Percentiles rank a stretch among this genome's conserved stretches.
Conservation (phyloP, 2,329 filamentous ascomycete species). For the Didymella segeticola region DNA sequence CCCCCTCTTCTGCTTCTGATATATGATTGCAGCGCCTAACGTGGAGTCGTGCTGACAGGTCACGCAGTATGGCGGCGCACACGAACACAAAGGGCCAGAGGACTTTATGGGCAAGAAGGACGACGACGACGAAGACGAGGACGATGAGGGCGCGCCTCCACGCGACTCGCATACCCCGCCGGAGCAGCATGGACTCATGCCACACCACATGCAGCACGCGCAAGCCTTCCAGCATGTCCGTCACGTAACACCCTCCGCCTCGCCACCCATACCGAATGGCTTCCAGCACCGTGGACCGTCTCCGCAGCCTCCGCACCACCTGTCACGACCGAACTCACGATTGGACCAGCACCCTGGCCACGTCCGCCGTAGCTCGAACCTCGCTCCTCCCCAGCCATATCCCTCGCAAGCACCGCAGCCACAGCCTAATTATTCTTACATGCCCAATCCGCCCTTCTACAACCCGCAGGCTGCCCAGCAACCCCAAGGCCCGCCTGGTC, state of each 20-base stretch:
- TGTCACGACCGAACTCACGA: constrained; percentile 62
- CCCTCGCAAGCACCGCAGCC: constrained; percentile 67
- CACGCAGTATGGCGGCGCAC: constrained; percentile 82
- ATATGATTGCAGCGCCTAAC: constrained; percentile 31
- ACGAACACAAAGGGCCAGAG: constrained; percentile 93
- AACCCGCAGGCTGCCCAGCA: constrained; percentile 65
- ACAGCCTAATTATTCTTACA: constrained; percentile 78
- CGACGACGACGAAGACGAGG: constrained; percentile 82
- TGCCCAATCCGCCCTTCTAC: constrained; percentile 86
- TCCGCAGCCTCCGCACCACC: constrained; percentile 70
- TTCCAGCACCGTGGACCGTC: constrained; percentile 79
- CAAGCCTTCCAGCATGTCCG: constrained; percentile 79
- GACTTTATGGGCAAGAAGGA: constrained; percentile 85
- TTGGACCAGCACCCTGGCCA: constrained; percentile 78
- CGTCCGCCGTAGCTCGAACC: constrained; percentile 75
- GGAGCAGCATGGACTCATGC: constrained; percentile 61
- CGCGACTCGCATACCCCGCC: constrained; percentile 71
- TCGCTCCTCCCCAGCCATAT: constrained; percentile 70
- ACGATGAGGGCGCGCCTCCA: constrained; percentile 73
- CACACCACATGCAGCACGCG: constrained; percentile 58
- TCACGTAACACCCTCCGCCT: constrained; percentile 82
- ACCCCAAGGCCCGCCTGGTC: constrained; percentile 47
- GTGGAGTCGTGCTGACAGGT: constrained; percentile 29
- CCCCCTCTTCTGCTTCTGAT: constrained; percentile 2
- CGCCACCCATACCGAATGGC: constrained; percentile 81